Conservation (phyloP, 345 rosid species). For the Pugionium cornutum region DNA sequence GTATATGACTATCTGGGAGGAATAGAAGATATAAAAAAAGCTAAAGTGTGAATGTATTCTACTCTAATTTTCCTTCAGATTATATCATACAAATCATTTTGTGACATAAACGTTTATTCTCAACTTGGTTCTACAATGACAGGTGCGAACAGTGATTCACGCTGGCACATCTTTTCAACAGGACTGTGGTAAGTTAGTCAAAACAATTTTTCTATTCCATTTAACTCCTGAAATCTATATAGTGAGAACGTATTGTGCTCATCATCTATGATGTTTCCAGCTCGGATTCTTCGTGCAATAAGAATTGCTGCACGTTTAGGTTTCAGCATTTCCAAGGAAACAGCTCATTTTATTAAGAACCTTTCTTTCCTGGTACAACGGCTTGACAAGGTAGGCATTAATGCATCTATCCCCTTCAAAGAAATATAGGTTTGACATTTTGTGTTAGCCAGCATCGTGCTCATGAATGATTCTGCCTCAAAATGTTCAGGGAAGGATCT, state of each 20-base stretch:
- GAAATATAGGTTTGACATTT: background rate
- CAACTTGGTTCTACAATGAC: conserved; percentile 25
- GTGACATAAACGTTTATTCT: conserved; percentile 25
- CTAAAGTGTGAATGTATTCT: conserved; percentile 86
- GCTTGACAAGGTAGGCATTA: conserved; percentile 65
- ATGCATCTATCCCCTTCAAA: conserved; percentile 7
- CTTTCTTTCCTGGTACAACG: conserved; percentile 56
- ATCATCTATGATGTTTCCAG: conserved; percentile 44
- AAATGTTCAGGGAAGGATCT: conserved; percentile 66
- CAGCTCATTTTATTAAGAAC: conserved; percentile 67
- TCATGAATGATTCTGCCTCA: conserved; percentile 8
- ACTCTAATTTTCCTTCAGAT: conserved; percentile 35
- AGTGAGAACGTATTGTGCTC: conserved; percentile 3
- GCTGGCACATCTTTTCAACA: conserved; percentile 69
- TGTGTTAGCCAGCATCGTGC: background rate
- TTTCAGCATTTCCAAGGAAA: conserved; percentile 78
- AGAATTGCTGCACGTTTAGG: conserved; percentile 76
- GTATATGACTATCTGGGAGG: conserved; percentile 92
- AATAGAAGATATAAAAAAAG: conserved; percentile 78
- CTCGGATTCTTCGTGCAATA: conserved; percentile 78
- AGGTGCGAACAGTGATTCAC: conserved; percentile 67
- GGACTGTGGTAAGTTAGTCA: conserved; percentile 58
- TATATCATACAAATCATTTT: conserved; percentile 12
- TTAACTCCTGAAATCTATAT: background rate
- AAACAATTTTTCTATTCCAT: background rate